Conservation (phyloP, 2,329 filamentous ascomycete species). For the Colletotrichum somersetense region DNA sequence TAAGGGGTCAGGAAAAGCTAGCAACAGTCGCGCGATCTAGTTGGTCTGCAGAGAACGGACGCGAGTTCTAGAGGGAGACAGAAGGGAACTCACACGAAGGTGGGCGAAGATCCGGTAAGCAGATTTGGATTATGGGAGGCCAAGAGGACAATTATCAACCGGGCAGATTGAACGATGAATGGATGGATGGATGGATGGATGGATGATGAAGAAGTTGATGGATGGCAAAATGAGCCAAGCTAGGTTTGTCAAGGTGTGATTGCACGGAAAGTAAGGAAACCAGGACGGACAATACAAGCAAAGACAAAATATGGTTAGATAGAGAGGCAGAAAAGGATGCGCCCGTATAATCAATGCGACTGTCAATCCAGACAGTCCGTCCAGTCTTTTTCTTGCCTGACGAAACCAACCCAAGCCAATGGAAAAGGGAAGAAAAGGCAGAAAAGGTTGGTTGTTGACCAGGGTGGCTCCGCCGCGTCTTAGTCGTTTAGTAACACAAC, state of each 20-base stretch:
- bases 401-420: conserved; percentile 34
- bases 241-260: neutral
- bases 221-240: neutral
- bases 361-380: neutral
- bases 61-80: conserved; percentile 32
- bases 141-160: conserved; percentile 11
- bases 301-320: neutral
- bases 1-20: conserved; percentile 27
- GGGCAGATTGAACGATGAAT: conserved; percentile 1
- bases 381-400: conserved; percentile 21
- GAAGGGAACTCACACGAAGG: conserved; percentile 19
- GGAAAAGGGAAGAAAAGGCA: conserved; percentile 13
- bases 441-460: conserved; percentile 35
- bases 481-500: conserved; percentile 23
- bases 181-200: neutral
- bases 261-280: conserved; percentile 1
- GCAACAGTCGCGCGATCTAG: conserved; percentile 13
- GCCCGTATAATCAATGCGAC: conserved; percentile 15
- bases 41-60: conserved; percentile 16
- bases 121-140: conserved; percentile 7
- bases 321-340: conserved; percentile 2
- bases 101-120: conserved; percentile 9
- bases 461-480: conserved; percentile 29
- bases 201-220: neutral
- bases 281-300: neutral